phyloP scores from a whole-genome alignment of 2,329 filamentous ascomycete genomes.

The Aspergillus piperis region DNA sequence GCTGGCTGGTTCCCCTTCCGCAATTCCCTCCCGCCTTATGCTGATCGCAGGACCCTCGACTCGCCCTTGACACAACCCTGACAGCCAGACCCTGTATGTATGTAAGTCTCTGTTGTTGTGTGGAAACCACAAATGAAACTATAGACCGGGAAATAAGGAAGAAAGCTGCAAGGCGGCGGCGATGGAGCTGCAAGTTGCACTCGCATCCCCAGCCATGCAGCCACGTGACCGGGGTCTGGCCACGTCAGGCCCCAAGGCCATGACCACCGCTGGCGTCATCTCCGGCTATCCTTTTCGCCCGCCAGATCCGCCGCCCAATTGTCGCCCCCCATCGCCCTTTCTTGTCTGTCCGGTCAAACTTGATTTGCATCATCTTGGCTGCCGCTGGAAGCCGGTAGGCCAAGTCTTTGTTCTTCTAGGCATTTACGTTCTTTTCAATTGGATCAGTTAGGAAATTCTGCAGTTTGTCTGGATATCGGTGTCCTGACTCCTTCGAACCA shows the following conservation, averaged over 20 bases:
- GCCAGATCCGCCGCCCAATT: neutral
- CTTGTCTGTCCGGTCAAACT: neutral
- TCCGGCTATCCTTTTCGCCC: neutral
- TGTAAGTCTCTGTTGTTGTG: no score
- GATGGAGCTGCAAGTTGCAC: neutral
- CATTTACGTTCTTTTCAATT: neutral
- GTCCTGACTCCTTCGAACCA: neutral
- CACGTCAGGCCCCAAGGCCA: slow-evolving; percentile 7
- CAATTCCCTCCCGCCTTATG: neutral
- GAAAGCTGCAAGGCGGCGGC: neutral
- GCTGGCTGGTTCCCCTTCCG: neutral
- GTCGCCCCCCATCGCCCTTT: neutral
- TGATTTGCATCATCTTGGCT: neutral
- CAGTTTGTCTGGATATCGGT: neutral
- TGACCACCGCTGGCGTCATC: slow-evolving; percentile 1
- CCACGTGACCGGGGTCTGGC: slow-evolving; percentile 9
- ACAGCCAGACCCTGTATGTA: neutral
- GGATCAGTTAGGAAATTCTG: neutral
- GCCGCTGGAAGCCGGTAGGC: neutral
- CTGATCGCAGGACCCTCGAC: neutral
- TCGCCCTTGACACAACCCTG: neutral
- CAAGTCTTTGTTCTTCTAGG: neutral
- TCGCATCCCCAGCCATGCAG: neutral
- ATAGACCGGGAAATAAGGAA: neutral
- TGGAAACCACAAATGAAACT: no score